phyloP scores from a whole-genome alignment of 208 protist species.

The Trypanosoma congolense region DNA sequence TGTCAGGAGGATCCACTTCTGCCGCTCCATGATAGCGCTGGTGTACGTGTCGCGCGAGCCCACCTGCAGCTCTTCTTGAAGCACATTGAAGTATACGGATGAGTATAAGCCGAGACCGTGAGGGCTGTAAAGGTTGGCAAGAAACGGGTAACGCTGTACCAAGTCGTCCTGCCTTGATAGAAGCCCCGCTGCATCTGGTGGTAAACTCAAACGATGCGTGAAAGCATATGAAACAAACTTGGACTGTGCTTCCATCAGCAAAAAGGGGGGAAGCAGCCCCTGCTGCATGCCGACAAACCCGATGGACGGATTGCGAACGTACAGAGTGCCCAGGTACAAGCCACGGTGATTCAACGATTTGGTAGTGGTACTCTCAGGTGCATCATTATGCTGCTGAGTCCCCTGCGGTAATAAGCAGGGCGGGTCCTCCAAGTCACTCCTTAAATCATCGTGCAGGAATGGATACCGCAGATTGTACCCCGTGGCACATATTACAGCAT shows the following conservation, averaged over 20 bases:
- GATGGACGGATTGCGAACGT: slow-evolving; percentile 43
- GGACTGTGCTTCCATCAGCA: slow-evolving; percentile 83
- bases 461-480: slow-evolving; percentile 70
- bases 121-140: slow-evolving; percentile 34
- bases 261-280: slow-evolving; percentile 72
- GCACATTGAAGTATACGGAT: slow-evolving; percentile 79
- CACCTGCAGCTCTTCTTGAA: slow-evolving; percentile 70
- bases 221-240: slow-evolving; percentile 80
- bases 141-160: slow-evolving; percentile 25
- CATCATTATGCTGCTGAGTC: background rate
- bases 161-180: slow-evolving; percentile 33
- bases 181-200: slow-evolving; percentile 24
- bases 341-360: slow-evolving; percentile 19
- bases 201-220: slow-evolving; percentile 52
- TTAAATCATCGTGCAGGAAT: slow-evolving; percentile 66
- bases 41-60: slow-evolving; percentile 79
- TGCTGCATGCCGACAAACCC: slow-evolving; percentile 78
- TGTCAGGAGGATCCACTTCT: slow-evolving; percentile 60
- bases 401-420: slow-evolving; percentile 13
- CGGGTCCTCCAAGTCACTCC: slow-evolving; percentile 48
- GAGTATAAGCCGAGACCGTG: slow-evolving; percentile 67
- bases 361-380: background rate
- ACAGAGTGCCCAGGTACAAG: slow-evolving; percentile 79
- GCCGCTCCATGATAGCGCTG: slow-evolving; percentile 45
- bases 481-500: slow-evolving; percentile 78